A percentile compares a stretch with the other conserved stretches of the same genome.
These are phyloP conservation scores for Amanita subjunquillea DNA, from an alignment of 768 basidiomycete species.

Conservation along the genomic window DNA sequence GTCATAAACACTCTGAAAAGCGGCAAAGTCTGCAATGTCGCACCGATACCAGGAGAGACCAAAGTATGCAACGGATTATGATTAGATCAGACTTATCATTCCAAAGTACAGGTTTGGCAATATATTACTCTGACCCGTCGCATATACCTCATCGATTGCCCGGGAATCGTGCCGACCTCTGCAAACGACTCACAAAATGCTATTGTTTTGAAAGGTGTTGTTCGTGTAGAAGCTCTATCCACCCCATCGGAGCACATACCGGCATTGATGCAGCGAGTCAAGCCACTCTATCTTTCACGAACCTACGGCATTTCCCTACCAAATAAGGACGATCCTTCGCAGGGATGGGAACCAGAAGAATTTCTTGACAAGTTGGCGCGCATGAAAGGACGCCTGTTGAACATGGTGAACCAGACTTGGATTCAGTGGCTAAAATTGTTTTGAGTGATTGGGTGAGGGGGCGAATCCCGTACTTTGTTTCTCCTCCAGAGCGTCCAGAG, in stretches of 20 bases:
- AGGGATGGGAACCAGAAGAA: slow-evolving; percentile 62
- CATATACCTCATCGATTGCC: slow-evolving; percentile 99
- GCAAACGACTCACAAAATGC: slow-evolving; percentile 83
- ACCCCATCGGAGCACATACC: slow-evolving; percentile 91
- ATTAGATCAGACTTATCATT: background rate
- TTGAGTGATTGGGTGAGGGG: slow-evolving; percentile 96
- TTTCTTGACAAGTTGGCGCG: slow-evolving; percentile 80
- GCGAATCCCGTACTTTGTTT: slow-evolving; percentile 91
- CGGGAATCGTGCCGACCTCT: slow-evolving; percentile 93
- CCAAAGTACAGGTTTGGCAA: slow-evolving; percentile 73
- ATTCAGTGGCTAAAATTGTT: slow-evolving; percentile 90
- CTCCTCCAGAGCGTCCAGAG: slow-evolving; percentile 77
- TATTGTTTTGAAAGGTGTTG: slow-evolving; percentile 93
- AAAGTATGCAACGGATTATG: slow-evolving; percentile 39
- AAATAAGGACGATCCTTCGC: slow-evolving; percentile 38
- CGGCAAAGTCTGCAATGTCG: slow-evolving; percentile 93
- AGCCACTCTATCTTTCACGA: slow-evolving; percentile 83
- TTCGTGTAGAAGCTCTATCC: slow-evolving; percentile 89
- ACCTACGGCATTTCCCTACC: slow-evolving; percentile 70
- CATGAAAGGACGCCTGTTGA: slow-evolving; percentile 85
- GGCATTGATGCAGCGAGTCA: slow-evolving; percentile 80
- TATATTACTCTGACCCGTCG: slow-evolving; percentile 94
- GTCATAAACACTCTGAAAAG: slow-evolving; percentile 99
- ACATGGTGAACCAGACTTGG: slow-evolving; percentile 89
- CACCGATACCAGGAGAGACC: slow-evolving; percentile 96